A percentile compares a stretch with the other conserved stretches of the same genome.
Conservation (phyloP, 2,329 filamentous ascomycete genomes). For the Aspergillus transmontanensis region DNA sequence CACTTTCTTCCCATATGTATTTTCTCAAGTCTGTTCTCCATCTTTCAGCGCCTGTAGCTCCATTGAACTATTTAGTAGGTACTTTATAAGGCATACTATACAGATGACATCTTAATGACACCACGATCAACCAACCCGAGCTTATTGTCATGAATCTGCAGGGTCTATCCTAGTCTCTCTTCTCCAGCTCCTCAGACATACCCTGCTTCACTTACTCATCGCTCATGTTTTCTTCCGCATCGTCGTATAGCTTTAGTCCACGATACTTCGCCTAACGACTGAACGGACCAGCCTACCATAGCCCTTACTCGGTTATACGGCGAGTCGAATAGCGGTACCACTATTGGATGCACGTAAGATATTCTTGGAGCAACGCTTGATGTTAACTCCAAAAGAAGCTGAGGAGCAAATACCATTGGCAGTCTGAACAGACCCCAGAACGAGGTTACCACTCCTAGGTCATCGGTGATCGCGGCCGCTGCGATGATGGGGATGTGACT, state of each 20-base stretch:
- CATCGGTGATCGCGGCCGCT: slow-evolving; percentile 58
- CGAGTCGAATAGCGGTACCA: slow-evolving; percentile 54
- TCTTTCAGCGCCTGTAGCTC: slow-evolving; percentile 15
- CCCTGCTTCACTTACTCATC: slow-evolving; percentile 44
- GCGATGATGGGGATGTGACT: slow-evolving; percentile 51
- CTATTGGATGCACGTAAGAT: slow-evolving; percentile 55
- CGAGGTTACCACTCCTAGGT: slow-evolving; percentile 54
- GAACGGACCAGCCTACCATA: slow-evolving; percentile 59
- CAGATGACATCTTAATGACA: slow-evolving; percentile 3
- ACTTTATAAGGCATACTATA: slow-evolving; percentile 14
- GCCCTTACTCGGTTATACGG: slow-evolving; percentile 58
- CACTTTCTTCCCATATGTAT: background rate
- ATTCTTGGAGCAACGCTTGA: slow-evolving; percentile 54
- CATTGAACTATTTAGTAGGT: slow-evolving; percentile 9
- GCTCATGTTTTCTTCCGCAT: slow-evolving; percentile 38
- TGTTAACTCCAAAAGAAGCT: slow-evolving; percentile 52
- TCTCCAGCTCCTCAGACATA: slow-evolving; percentile 51
- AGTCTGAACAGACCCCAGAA: slow-evolving; percentile 56
- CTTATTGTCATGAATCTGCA: slow-evolving; percentile 12
- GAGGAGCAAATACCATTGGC: slow-evolving; percentile 68
- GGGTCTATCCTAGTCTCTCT: slow-evolving; percentile 57
- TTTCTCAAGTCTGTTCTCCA: slow-evolving; percentile 1
- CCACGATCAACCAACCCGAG: slow-evolving; percentile 49
- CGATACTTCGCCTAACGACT: slow-evolving; percentile 59
- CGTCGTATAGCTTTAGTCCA: slow-evolving; percentile 57